Percentiles rank a stretch among this genome's conserved stretches.
Conservation (phyloP, 2,329 filamentous ascomycete species). For the Calcarisporium arbuscula region DNA sequence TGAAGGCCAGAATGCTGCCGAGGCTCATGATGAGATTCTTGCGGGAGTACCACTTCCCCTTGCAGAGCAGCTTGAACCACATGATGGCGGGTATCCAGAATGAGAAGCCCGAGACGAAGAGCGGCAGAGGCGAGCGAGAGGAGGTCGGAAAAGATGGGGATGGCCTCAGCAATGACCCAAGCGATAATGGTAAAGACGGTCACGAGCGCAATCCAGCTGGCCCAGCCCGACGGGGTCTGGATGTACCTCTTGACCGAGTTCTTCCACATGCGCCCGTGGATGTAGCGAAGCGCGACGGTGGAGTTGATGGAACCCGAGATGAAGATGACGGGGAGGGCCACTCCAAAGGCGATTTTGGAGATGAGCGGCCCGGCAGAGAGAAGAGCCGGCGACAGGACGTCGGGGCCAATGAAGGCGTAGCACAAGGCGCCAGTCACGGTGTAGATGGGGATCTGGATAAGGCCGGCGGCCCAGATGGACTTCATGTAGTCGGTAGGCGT, state of each 20-base stretch:
- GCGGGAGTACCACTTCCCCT: constrained; percentile 16
- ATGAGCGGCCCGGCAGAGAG: constrained; percentile 50
- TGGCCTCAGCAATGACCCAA: constrained; percentile 63
- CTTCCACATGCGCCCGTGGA: constrained; percentile 30
- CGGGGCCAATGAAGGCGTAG: constrained; percentile 56
- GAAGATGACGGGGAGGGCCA: constrained; percentile 61
- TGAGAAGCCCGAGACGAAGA: constrained; percentile 32
- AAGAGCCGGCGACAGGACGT: constrained; percentile 56
- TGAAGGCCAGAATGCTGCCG: constrained; percentile 19
- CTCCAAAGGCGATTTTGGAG: constrained; percentile 57
- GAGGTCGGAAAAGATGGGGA: constrained; percentile 64
- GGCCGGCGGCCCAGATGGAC: constrained; percentile 51
- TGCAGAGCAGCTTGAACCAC: constrained; percentile 15
- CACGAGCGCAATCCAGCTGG: constrained; percentile 51
- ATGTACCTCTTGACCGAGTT: constrained; percentile 28
- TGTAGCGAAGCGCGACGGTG: constrained; percentile 29
- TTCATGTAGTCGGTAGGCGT: constrained; percentile 31
- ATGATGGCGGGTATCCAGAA: constrained; percentile 16
- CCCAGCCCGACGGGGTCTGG: constrained; percentile 33
- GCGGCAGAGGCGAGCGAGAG: constrained; percentile 42
- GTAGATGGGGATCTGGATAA: constrained; percentile 54
- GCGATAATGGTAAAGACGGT: constrained; percentile 51
- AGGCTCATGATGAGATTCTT: constrained; percentile 19
- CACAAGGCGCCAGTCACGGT: constrained; percentile 55
- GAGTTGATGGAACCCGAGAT: constrained; percentile 61